Conservation (phyloP, 2,329 filamentous ascomycete species). For the Cordyceps farinosa region DNA sequence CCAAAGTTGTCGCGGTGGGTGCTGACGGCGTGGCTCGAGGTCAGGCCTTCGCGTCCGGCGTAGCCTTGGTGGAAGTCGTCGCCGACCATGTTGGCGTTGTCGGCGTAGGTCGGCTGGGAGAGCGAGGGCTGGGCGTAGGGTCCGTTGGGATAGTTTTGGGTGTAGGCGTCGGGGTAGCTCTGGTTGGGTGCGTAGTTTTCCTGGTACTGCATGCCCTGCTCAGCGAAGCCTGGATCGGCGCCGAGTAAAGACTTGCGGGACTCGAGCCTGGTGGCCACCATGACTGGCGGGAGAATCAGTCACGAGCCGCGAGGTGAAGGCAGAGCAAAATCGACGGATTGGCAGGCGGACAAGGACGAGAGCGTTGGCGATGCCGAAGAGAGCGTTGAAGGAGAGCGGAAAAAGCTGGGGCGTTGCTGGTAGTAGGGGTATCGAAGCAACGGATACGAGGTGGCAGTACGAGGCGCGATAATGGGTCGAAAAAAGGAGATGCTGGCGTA, state of each 20-base stretch:
- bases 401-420: not conserved
- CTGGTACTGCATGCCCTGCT: conserved; percentile 27
- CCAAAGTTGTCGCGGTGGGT: conserved; percentile 51
- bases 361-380: not conserved
- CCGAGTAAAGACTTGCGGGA: conserved; percentile 40
- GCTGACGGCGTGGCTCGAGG: conserved; percentile 31
- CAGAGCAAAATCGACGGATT: not conserved
- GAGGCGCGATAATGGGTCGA: not conserved
- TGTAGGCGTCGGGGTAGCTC: conserved; percentile 26
- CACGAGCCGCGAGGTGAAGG: not conserved
- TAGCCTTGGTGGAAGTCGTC: conserved; percentile 34
- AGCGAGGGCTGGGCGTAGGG: conserved; percentile 26
- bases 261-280: conserved; percentile 39
- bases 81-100: conserved; percentile 27
- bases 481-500: not conserved
- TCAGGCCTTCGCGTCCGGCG: conserved; percentile 36
- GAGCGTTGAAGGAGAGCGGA: not conserved
- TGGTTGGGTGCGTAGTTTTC: conserved; percentile 21
- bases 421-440: not conserved
- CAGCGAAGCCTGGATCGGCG: conserved; percentile 36
- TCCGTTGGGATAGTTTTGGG: conserved; percentile 27
- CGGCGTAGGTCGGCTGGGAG: conserved; percentile 28
- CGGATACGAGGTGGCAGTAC: conserved; percentile 9
- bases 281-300: conserved; percentile 22
- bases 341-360: not conserved